phyloP scores from a whole-genome alignment of 306 rosid genomes.

The Prunus armeniaca region DNA sequence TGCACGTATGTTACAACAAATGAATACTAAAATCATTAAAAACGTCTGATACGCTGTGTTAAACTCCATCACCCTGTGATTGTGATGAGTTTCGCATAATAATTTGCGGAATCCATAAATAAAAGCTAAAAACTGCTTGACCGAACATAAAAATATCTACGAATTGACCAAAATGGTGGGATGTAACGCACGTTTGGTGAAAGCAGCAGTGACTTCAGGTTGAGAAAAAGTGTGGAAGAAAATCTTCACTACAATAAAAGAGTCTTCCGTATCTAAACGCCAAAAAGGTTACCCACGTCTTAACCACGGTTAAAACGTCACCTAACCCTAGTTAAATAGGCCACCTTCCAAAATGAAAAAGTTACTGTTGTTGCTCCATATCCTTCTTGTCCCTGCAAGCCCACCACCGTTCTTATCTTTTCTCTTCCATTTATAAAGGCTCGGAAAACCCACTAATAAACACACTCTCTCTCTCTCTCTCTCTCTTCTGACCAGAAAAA shows the following conservation, averaged over 20 bases:
- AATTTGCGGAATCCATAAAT: too few relatives aligned
- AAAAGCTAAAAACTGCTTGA: too few relatives aligned
- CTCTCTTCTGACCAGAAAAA: not conserved
- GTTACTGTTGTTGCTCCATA: not conserved
- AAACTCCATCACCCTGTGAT: too few relatives aligned
- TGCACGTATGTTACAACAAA: too few relatives aligned
- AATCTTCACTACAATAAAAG: not conserved
- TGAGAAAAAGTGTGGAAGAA: too few relatives aligned
- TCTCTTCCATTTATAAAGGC: not conserved
- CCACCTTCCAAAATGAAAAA: not conserved
- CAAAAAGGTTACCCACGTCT: not conserved
- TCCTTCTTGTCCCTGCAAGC: not conserved
- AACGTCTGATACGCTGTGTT: too few relatives aligned
- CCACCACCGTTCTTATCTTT: not conserved
- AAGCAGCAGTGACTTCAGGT: too few relatives aligned
- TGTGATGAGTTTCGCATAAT: too few relatives aligned
- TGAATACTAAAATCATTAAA: too few relatives aligned
- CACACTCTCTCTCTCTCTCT: not conserved
- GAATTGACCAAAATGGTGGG: too few relatives aligned
- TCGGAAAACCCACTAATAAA: not conserved
- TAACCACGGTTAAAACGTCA: conserved; percentile 1
- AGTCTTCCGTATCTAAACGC: not conserved
- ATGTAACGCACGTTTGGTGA: too few relatives aligned
- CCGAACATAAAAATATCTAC: too few relatives aligned
- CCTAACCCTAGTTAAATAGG: not conserved